Evolutionary conservation across 2,329 filamentous ascomycete species (phyloP).

Genomic region (Aspergillus awamori): DNA sequence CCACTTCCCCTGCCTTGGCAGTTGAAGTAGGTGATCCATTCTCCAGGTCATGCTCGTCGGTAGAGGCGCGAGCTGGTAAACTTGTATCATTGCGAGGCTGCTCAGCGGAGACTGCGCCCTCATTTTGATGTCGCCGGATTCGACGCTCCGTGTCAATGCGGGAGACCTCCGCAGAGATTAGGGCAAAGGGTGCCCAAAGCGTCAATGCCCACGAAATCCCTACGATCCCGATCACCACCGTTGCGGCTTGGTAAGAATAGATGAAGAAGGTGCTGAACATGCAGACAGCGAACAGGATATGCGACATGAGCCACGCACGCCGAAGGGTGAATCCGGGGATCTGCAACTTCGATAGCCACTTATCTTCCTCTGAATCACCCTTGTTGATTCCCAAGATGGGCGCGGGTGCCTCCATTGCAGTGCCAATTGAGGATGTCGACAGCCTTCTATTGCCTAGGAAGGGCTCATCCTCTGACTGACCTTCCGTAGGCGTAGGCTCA

Average conservation of each 20-base stretch:
- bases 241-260: slow-evolving; percentile 69
- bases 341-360: slow-evolving; percentile 64
- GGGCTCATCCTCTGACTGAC: slow-evolving; percentile 23
- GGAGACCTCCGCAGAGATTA: slow-evolving; percentile 90
- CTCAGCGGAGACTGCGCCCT: slow-evolving; percentile 31
- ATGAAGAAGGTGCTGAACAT: slow-evolving; percentile 87
- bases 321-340: slow-evolving; percentile 86
- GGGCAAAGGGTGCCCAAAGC: slow-evolving; percentile 91
- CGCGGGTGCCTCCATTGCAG: slow-evolving; percentile 37
- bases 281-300: slow-evolving; percentile 77
- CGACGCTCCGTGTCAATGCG: slow-evolving; percentile 72
- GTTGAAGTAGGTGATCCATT: slow-evolving; percentile 28
- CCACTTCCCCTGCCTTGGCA: slow-evolving; percentile 24
- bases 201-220: slow-evolving; percentile 92
- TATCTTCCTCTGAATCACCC: slow-evolving; percentile 19
- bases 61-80: neutral
- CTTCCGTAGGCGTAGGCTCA: slow-evolving; percentile 11
- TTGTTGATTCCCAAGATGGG: slow-evolving; percentile 20
- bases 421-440: slow-evolving; percentile 36
- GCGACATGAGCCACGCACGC: slow-evolving; percentile 81
- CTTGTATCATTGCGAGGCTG: slow-evolving; percentile 11
- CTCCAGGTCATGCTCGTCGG: slow-evolving; percentile 27
- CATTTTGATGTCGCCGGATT: slow-evolving; percentile 44
- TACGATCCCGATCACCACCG: slow-evolving; percentile 75
- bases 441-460: slow-evolving; percentile 25